These are phyloP conservation scores for Chlamydomonas reinhardtii DNA, from an alignment of 163 green algal genomes.

Conservation along the genomic window DNA sequence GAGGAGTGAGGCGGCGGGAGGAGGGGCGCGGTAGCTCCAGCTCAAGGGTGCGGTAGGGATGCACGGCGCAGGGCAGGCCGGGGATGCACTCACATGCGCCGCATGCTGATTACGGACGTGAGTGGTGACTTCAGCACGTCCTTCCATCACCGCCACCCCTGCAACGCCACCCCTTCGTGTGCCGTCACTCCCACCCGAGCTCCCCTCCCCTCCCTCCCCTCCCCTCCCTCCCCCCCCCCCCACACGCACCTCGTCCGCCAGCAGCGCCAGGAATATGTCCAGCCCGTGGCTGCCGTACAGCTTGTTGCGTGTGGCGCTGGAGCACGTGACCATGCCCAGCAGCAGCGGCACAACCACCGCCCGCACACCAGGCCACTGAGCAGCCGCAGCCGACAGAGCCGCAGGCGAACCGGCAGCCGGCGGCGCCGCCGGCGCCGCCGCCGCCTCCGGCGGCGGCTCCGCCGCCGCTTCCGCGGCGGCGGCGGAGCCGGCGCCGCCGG, in stretches of 20 bases:
- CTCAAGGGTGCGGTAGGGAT: too few species aligned
- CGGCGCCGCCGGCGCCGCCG: neutral
- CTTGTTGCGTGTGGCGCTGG: slow-evolving; percentile 67
- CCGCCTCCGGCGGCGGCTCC: slow-evolving; percentile 13
- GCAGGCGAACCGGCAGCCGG: neutral
- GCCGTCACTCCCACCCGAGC: too few species aligned
- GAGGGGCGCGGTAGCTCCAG: too few species aligned
- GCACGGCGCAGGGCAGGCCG: too few species aligned
- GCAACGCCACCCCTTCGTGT: too few species aligned
- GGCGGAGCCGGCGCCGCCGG: neutral
- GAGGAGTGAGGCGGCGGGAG: neutral
- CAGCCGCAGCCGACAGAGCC: slow-evolving; percentile 19
- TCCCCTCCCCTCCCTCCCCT: too few species aligned
- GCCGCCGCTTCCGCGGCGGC: too few species aligned
- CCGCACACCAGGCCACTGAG: slow-evolving; percentile 57
- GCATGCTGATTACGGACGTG: too few species aligned
- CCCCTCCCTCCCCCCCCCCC: neutral
- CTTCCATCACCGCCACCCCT: too few species aligned
- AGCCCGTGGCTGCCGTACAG: slow-evolving; percentile 72
- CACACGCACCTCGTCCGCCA: slow-evolving; percentile 59
- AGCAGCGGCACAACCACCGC: slow-evolving; percentile 77
- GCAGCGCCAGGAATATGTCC: slow-evolving; percentile 75
- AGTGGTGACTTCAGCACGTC: too few species aligned
- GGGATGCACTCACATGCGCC: too few species aligned
- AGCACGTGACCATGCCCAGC: slow-evolving; percentile 75